Evolutionary conservation across 225 moss, liverwort and hornwort species (phyloP).

Genomic region (Rhytidiadelphus loreus): DNA sequence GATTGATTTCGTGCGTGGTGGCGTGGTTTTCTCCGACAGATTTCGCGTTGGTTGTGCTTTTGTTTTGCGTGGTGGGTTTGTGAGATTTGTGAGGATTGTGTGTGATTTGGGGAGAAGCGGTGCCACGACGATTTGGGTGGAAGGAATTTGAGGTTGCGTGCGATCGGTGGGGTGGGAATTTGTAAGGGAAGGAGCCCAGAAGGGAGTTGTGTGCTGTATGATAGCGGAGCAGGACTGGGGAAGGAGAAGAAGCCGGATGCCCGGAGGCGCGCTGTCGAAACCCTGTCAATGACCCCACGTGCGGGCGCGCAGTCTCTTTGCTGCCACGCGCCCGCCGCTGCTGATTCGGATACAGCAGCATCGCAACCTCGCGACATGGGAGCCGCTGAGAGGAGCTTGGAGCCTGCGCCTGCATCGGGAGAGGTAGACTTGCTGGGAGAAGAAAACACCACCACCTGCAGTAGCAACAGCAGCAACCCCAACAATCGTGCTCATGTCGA

Average conservation of each 20-base stretch:
- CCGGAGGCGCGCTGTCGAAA: slow-evolving; percentile 75
- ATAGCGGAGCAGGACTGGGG: slow-evolving; percentile 75
- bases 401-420: slow-evolving; percentile 32
- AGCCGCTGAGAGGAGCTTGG: slow-evolving; percentile 2
- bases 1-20: too few relatives aligned
- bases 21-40: too few relatives aligned
- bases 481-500: too few relatives aligned
- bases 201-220: neutral
- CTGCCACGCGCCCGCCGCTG: slow-evolving; percentile 88
- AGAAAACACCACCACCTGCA: neutral
- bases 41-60: too few relatives aligned
- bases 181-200: too few relatives aligned
- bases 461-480: too few relatives aligned
- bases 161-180: too few relatives aligned
- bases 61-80: too few relatives aligned
- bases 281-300: slow-evolving; percentile 99
- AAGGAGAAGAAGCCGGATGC: slow-evolving; percentile 59
- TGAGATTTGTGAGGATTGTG: too few relatives aligned
- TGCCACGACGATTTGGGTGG: too few relatives aligned
- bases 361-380: neutral
- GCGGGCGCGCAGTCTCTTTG: slow-evolving; percentile 92
- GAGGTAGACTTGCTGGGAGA: slow-evolving; percentile 30
- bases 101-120: too few relatives aligned
- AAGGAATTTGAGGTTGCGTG: too few relatives aligned
- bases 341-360: slow-evolving; percentile 35